Conservation (phyloP, 768 basidiomycete genomes). For the Suillus weaverae region DNA sequence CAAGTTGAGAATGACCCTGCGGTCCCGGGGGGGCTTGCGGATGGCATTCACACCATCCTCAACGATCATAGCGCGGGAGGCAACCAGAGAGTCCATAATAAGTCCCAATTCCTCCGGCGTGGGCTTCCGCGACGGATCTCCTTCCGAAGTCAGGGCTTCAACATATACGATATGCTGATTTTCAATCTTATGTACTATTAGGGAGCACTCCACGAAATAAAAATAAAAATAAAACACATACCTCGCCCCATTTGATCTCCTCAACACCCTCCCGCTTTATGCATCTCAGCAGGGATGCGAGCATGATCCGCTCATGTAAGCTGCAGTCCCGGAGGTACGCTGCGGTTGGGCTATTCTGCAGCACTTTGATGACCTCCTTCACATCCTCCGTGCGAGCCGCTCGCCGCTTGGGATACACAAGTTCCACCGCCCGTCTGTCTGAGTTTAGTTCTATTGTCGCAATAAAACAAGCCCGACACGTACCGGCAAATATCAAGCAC, state of each 20-base stretch:
- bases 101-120: constrained; percentile 60
- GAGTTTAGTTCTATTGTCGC: not conserved
- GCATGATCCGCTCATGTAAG: constrained; percentile 86
- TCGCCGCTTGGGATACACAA: constrained; percentile 51
- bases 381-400: constrained; percentile 72
- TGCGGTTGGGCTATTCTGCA: constrained; percentile 91
- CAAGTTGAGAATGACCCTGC: constrained; percentile 77
- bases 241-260: constrained; percentile 84
- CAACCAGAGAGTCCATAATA: constrained; percentile 74
- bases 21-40: constrained; percentile 62
- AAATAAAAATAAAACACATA: constrained; percentile 33
- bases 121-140: constrained; percentile 60
- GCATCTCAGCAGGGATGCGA: constrained; percentile 81
- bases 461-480: constrained; percentile 18
- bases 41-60: constrained; percentile 59
- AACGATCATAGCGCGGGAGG: constrained; percentile 73
- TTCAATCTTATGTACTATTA: constrained; percentile 49
- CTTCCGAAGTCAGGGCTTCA: constrained; percentile 56
- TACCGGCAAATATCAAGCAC: constrained; percentile 92
- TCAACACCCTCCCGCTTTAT: constrained; percentile 82
- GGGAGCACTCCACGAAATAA: constrained; percentile 4
- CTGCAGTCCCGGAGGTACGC: constrained; percentile 80
- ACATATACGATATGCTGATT: constrained; percentile 76
- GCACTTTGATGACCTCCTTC: constrained; percentile 72
- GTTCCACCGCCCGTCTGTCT: constrained; percentile 79